Base-by-base conservation (phyloP, 306 rosid species). In the Phaseolus lunatus region DNA sequence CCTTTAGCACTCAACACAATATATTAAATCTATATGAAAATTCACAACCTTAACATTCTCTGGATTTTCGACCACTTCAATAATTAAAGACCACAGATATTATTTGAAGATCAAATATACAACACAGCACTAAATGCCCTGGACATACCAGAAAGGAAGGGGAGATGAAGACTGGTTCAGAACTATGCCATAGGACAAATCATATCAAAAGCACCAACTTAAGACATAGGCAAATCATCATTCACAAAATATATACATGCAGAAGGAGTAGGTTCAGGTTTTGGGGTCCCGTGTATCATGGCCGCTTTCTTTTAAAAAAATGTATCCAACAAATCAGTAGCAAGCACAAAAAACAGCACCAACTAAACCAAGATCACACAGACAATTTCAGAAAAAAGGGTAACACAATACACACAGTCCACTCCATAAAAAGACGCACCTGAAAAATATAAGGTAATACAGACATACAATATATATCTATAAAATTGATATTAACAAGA, bases 291-390 rank as follows among this genome's bases (percentile, higher is more conserved):
- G 61, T 3, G 73, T 52, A 41, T 18, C 9, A 74, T 33, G 56
- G 62, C 33, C 5, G 41, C 62, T 45, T 47, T 59, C 24, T 29
- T 73, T 81, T 65, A 74, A 67, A 74, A 54, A 65, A 73, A 3
- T n/a, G 12, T 22, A 73, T 56, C 37, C n/a, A 20, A 29, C 76
- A 35, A 29, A 67, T 56, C 23, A 23, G 20, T 33, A 64, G 48
- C 37, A 57, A 50, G 53, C 59, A 82, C 43, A 79, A 50, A n/a
- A 11, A 57, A 19, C 59, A 56, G 13, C 27, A 6, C 76, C 68
- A 75, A 5, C 33, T 45, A 49, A 48, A 37, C 72, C 43, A 41
- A 41, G 54, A 73, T 74, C 59, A 67, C 5, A 23, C 7, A 9
- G 9, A 19, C 27, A 23, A 29, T 52, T 45, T 62, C 19, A 10